Percentiles rank a stretch among this genome's conserved stretches.
Conservation (phyloP, 345 rosid genomes). For the Salix arbutifolia region DNA sequence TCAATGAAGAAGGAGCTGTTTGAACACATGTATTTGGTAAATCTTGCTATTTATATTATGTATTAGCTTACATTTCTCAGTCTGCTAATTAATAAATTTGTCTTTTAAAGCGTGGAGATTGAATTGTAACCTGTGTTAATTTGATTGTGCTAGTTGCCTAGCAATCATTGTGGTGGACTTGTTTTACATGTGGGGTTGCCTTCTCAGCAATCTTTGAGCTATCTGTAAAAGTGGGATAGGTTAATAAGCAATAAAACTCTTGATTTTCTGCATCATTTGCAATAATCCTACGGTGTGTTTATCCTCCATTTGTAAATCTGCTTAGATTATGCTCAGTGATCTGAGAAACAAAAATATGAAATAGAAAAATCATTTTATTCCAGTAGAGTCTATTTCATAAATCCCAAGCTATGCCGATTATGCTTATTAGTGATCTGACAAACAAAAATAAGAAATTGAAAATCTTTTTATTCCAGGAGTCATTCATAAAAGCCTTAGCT, state of each 20-base stretch:
- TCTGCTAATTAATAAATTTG: slow-evolving; percentile 10
- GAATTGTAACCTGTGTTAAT: neutral
- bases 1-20: slow-evolving; percentile 2
- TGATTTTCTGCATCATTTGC: no score
- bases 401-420: neutral
- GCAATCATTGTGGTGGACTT: neutral
- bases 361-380: neutral
- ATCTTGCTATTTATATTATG: neutral
- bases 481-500: neutral
- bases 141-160: neutral
- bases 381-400: neutral
- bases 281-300: neutral
- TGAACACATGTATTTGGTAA: slow-evolving; percentile 7
- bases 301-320: neutral
- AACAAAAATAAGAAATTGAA: neutral
- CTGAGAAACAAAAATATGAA: neutral
- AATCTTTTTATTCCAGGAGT: neutral
- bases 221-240: neutral
- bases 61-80: slow-evolving; percentile 9
- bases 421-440: neutral
- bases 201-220: neutral
- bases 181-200: neutral
- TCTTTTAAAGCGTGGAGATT: neutral
- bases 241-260: neutral
- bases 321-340: neutral